Evolutionary conservation across 345 rosid genomes (phyloP), one percentile per base, ranked within the genome.

Genomic region (Salix suchowensis): DNA sequence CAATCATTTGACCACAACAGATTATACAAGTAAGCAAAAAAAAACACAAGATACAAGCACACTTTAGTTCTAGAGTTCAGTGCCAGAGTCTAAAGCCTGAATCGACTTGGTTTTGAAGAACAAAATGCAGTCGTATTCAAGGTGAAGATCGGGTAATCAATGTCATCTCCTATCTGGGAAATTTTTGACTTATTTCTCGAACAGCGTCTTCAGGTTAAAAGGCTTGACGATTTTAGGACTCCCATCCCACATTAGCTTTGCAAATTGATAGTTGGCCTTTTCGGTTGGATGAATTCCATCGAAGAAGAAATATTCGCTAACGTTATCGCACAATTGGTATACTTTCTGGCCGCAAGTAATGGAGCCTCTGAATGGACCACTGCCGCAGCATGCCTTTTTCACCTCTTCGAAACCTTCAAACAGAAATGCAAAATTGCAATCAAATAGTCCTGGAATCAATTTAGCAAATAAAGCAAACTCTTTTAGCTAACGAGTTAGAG

Each of bases 221-320:
- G 61, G 61, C 4, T 55, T 55, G 61, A 55, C 24, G 24, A 54
- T 21, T 54, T 54, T 7, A 19, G 67, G 0, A 16, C 55, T 32
- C 50, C 87, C 90, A 21, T 54, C 11, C 61, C 61, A 54, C 61
- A 54, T 54, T 2, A 54, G 24, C 61, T 54, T 7, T 54, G 61
- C 61, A 21, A 54, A 19, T 6, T 54, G 61, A 54, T 21, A 7
- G 61, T 54, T 54, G 61, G 61, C 85, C 50, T 62, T 81, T 28
- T 87, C 84, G 0, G 84, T 77, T 15, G 80, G 69, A 81, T 88
- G 88, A 54, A 3, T 60, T 1, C 23, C 36, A 61, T 85, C 88
- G 40, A 83, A 88, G 66, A 82, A 88, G 23, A 88, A 7, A 32
- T 82, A 84, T 6, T 82, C 86, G 4, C 19, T 64, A 5, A 72